Evolutionary conservation across 2,329 filamentous ascomycete genomes (phyloP).

Genomic region (Macrophomina pseudophaseolina): DNA sequence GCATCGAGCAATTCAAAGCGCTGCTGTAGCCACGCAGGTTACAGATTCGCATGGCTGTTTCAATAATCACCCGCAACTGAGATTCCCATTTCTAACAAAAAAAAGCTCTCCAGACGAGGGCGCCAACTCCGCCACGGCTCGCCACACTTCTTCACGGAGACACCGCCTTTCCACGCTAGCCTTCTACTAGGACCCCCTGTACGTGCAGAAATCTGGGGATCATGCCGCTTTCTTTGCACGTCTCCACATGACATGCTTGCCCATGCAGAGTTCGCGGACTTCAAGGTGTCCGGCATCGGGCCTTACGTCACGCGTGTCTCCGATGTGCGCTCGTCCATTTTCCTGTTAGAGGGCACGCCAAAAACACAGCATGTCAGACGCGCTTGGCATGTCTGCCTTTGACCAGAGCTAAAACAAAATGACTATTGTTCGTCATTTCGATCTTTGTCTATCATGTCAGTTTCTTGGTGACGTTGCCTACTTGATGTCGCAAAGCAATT

Average conservation of each 20-base stretch:
- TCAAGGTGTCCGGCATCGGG: constrained; percentile 19
- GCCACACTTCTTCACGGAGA: too few species aligned
- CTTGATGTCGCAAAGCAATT: neutral
- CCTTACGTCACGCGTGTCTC: constrained; percentile 19
- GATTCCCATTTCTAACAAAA: too few species aligned
- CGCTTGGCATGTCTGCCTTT: neutral
- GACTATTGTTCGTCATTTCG: too few species aligned
- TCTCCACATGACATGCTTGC: constrained; percentile 11
- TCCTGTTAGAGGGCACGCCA: neutral
- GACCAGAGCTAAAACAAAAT: too few species aligned
- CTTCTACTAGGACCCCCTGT: neutral
- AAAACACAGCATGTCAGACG: neutral
- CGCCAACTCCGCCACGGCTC: too few species aligned
- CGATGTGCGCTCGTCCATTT: neutral
- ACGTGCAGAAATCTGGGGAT: constrained; percentile 1
- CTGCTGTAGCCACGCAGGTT: too few species aligned
- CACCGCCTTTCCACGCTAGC: too few species aligned
- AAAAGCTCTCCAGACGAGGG: too few species aligned
- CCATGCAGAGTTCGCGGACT: constrained; percentile 1
- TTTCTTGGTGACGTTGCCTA: too few species aligned
- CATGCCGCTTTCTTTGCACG: neutral
- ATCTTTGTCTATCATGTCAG: too few species aligned
- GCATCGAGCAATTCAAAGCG: neutral
- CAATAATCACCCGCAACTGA: too few species aligned
- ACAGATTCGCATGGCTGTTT: too few species aligned